phyloP scores from a whole-genome alignment of 139 green algal genomes.

The Chlorella sp. region DNA sequence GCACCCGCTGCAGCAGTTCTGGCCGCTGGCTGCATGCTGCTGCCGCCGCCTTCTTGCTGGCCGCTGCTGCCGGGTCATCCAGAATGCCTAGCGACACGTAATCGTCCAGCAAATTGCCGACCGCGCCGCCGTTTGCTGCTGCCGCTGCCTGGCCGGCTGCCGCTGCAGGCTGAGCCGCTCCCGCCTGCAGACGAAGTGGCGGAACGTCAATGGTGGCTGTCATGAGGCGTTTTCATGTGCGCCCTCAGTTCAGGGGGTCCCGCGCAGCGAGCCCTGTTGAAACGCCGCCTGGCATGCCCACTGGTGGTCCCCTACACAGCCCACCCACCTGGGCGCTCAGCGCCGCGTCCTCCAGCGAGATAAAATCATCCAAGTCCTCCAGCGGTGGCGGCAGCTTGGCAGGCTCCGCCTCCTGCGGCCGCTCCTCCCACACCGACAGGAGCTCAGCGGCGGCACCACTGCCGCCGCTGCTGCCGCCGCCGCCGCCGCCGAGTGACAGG shows the following conservation, averaged over 20 bases:
- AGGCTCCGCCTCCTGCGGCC: neutral
- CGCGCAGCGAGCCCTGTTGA: too few relatives aligned
- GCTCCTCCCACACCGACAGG: neutral
- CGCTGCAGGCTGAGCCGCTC: neutral
- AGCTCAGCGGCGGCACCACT: too few relatives aligned
- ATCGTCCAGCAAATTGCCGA: conserved; percentile 16
- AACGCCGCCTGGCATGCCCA: too few relatives aligned
- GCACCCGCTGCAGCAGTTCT: conserved; percentile 17
- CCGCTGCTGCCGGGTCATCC: conserved; percentile 5
- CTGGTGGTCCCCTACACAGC: too few relatives aligned
- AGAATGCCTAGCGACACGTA: conserved; percentile 29
- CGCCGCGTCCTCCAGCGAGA: neutral
- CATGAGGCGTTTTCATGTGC: too few relatives aligned
- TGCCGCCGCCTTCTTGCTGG: neutral
- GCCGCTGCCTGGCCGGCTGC: neutral
- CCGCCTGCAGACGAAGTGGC: neutral
- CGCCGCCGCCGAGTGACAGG: neutral
- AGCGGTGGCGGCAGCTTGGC: neutral
- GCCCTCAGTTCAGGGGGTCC: too few relatives aligned
- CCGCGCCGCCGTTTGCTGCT: neutral
- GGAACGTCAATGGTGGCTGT: too few relatives aligned
- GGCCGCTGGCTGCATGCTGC: neutral
- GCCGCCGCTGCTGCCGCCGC: neutral
- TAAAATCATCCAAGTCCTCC: conserved; percentile 21
- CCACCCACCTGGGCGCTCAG: neutral